Evolutionary conservation across 768 basidiomycete species (phyloP).

Genomic region (Russula earlei): DNA sequence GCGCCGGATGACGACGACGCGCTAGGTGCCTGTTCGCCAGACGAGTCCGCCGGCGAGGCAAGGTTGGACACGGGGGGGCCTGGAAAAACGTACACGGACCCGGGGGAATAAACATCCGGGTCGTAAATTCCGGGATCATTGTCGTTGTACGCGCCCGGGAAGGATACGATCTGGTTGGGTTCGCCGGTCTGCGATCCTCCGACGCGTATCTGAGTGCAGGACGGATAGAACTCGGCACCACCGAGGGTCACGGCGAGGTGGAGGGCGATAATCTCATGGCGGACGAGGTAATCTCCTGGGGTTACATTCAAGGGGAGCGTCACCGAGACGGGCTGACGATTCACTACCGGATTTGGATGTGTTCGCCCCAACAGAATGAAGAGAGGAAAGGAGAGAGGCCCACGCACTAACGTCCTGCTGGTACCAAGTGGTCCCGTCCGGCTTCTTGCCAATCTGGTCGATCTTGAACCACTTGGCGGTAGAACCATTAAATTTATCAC

Average conservation of each 20-base stretch:
- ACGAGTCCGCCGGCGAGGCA: slow-evolving; percentile 4
- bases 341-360: slow-evolving; percentile 15
- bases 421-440: slow-evolving; percentile 24
- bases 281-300: slow-evolving; percentile 64
- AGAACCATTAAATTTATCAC: slow-evolving; percentile 51
- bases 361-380: neutral
- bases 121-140: slow-evolving; percentile 63
- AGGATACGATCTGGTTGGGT: slow-evolving; percentile 48
- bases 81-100: slow-evolving; percentile 6
- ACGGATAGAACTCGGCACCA: slow-evolving; percentile 76
- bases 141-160: slow-evolving; percentile 69
- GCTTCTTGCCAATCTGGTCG: slow-evolving; percentile 24
- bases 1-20: neutral
- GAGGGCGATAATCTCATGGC: slow-evolving; percentile 73
- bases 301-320: slow-evolving; percentile 38
- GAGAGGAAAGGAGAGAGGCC: neutral
- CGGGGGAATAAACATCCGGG: slow-evolving; percentile 27
- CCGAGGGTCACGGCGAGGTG: slow-evolving; percentile 48
- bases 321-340: slow-evolving; percentile 22
- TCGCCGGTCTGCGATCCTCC: slow-evolving; percentile 43
- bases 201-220: slow-evolving; percentile 49
- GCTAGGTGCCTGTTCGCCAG: neutral
- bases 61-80: slow-evolving; percentile 19
- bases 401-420: slow-evolving; percentile 26
- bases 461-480: slow-evolving; percentile 67